Conservation (phyloP, 768 basidiomycete genomes). For the Suillus discolor region DNA sequence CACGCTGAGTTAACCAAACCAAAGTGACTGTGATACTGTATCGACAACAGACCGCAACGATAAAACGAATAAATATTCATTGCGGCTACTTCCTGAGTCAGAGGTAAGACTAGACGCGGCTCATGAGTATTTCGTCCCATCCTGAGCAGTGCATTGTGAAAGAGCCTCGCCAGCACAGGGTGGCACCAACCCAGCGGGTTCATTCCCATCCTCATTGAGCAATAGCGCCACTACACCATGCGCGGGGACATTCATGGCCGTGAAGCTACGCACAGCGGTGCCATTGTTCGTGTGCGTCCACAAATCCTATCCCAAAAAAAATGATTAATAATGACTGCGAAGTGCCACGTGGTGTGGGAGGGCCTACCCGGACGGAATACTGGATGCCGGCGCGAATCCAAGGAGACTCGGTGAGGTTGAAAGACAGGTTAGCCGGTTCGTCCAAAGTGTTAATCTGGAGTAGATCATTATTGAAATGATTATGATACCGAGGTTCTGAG, state of each 20-base stretch:
- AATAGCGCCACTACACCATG: constrained; percentile 70
- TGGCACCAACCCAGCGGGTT: constrained; percentile 59
- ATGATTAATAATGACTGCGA: background rate
- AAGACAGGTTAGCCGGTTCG: constrained; percentile 55
- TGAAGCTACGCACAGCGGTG: constrained; percentile 60
- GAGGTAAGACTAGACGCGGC: background rate
- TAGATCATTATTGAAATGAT: background rate
- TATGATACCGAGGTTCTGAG: background rate
- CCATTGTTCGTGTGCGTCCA: constrained; percentile 75
- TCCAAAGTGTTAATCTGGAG: constrained; percentile 58
- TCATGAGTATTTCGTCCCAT: constrained; percentile 47
- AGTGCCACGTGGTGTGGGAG: background rate
- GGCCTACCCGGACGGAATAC: constrained; percentile 59
- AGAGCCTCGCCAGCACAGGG: constrained; percentile 48
- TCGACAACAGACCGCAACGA: background rate
- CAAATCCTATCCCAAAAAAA: constrained; percentile 49
- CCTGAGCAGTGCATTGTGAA: constrained; percentile 58
- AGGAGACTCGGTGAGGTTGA: constrained; percentile 67
- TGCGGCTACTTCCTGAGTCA: background rate
- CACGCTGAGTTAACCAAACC: background rate
- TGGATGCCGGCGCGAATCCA: constrained; percentile 69
- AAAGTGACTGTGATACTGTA: background rate
- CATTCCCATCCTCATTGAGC: constrained; percentile 66
- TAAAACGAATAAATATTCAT: background rate
- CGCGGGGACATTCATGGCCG: constrained; percentile 48